Percentiles rank a stretch among this genome's conserved stretches.
phyloP scores from a whole-genome alignment of 257 asterid genomes.

The Sherardia arvensis region DNA sequence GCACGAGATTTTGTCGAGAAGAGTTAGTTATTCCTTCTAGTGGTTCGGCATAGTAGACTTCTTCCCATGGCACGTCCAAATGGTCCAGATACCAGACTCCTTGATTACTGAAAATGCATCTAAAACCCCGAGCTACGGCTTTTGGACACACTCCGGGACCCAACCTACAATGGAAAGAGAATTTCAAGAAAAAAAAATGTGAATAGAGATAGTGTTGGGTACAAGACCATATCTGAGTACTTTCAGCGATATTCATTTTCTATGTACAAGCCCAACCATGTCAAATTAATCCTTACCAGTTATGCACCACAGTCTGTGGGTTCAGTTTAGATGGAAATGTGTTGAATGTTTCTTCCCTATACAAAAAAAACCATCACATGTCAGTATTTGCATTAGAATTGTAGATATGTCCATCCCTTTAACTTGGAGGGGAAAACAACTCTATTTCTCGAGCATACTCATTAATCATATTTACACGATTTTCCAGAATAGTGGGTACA shows the following conservation, averaged over 20 bases:
- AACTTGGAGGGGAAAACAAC: too few relatives aligned
- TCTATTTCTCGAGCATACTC: not conserved
- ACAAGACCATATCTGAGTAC: not conserved
- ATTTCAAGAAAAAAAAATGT: not conserved
- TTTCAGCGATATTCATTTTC: not conserved
- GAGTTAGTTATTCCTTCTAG: constrained; percentile 56
- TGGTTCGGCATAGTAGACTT: constrained; percentile 67
- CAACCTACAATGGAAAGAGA: constrained; percentile 44
- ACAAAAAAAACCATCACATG: constrained; percentile 16
- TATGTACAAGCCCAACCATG: not conserved
- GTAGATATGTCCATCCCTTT: not conserved
- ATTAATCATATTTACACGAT: not conserved
- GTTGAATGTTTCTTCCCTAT: constrained; percentile 93
- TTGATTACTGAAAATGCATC: constrained; percentile 85
- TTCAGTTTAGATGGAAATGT: constrained; percentile 54
- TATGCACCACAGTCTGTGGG: constrained; percentile 74
- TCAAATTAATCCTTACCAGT: constrained; percentile 44
- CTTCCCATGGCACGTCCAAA: constrained; percentile 80
- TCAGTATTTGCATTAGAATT: constrained; percentile 10
- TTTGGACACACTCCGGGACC: constrained; percentile 70
- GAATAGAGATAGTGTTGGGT: not conserved
- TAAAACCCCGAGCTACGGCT: constrained; percentile 77
- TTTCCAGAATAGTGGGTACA: not conserved
- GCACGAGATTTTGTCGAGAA: constrained; percentile 58
- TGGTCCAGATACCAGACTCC: constrained; percentile 91